These are phyloP conservation scores for Aspergillus luchuensis DNA, from an alignment of 2,329 filamentous ascomycete species.

Conservation along the genomic window DNA sequence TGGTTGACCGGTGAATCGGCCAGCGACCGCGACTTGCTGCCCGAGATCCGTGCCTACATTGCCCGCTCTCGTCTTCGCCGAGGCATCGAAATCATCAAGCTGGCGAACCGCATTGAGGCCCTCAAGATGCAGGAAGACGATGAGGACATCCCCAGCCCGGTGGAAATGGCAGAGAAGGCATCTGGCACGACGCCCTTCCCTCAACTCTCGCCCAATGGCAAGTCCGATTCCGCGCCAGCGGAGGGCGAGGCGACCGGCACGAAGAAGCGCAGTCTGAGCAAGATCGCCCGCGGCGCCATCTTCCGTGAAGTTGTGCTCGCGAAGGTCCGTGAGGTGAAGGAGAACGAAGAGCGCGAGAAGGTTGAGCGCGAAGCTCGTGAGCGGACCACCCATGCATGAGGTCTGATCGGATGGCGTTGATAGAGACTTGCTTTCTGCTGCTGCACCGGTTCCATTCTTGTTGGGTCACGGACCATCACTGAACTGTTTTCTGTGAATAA, in stretches of 20 bases:
- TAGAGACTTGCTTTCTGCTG: constrained; percentile 1
- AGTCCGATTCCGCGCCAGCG: constrained; percentile 14
- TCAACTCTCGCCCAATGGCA: constrained; percentile 23
- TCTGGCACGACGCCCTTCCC: constrained; percentile 28
- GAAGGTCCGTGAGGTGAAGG: constrained; percentile 90
- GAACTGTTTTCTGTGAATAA: constrained; percentile 29
- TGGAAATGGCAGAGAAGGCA: constrained; percentile 54
- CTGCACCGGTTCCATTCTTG: constrained; percentile 3
- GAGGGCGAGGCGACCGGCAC: constrained; percentile 30
- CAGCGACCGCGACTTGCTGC: constrained; percentile 93
- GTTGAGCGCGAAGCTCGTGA: constrained; percentile 60
- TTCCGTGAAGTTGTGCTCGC: constrained; percentile 93
- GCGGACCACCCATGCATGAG: constrained; percentile 32
- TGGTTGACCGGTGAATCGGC: constrained; percentile 93
- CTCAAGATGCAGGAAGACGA: constrained; percentile 93
- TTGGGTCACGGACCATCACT: constrained; percentile 8
- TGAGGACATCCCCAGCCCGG: constrained; percentile 63
- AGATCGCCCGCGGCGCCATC: constrained; percentile 68
- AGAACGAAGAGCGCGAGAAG: constrained; percentile 74
- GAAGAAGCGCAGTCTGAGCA: constrained; percentile 58
- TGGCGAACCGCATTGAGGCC: constrained; percentile 90
- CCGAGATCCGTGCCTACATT: constrained; percentile 93
- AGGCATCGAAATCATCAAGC: constrained; percentile 93
- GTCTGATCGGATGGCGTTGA: constrained; percentile 5
- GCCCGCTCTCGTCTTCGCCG: constrained; percentile 87